These are phyloP conservation scores for Aspergillus fumigatus DNA, from an alignment of 2,329 filamentous ascomycete species.

Conservation along the genomic window DNA sequence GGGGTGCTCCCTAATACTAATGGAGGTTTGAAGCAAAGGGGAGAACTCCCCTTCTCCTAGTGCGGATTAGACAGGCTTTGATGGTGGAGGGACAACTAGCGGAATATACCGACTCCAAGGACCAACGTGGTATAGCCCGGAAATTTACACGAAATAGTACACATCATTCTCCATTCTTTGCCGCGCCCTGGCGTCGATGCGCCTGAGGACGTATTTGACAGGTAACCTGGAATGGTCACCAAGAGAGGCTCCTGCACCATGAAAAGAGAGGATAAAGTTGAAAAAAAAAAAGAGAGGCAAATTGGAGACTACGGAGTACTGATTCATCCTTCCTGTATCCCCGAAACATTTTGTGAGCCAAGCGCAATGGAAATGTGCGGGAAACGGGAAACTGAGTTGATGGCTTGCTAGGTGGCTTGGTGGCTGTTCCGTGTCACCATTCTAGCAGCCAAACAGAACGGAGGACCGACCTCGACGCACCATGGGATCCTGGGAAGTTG, in stretches of 20 bases:
- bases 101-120: not conserved
- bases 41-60: not conserved
- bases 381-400: not conserved
- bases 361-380: not conserved
- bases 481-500: conserved; percentile 9
- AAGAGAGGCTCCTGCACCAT: conserved; percentile 1
- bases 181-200: conserved; percentile 26
- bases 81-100: not conserved
- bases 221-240: not conserved
- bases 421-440: not conserved
- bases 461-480: conserved; percentile 3
- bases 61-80: not conserved
- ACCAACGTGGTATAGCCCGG: conserved; percentile 12
- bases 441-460: conserved; percentile 8
- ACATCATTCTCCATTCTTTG: conserved; percentile 7
- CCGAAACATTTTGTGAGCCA: not conserved
- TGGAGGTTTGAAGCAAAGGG: not conserved
- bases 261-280: not conserved
- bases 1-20: not conserved
- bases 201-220: not conserved
- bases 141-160: not conserved
- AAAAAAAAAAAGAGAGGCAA: conserved; percentile 1
- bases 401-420: not conserved
- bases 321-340: not conserved
- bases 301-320: not conserved